Evolutionary conservation across 129 eudicot genomes (phyloP).

Genomic region (Chrysanthemum lavandulifolium): DNA sequence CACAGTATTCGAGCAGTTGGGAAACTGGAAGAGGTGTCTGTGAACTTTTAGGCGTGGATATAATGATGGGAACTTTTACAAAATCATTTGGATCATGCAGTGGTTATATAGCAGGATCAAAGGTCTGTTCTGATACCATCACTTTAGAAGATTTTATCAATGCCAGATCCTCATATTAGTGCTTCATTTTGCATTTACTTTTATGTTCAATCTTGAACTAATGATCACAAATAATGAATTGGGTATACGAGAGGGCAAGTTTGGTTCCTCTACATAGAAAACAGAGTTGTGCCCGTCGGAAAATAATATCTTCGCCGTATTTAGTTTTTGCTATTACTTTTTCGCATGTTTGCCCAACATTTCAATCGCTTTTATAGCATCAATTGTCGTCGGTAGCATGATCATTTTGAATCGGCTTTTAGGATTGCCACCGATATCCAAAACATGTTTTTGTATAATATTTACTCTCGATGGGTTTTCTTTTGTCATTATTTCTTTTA

Average conservation of each 20-base stretch:
- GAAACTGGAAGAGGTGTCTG: slow-evolving; percentile 94
- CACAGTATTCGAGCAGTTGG: slow-evolving; percentile 99
- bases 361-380: no score
- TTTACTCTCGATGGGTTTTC: no score
- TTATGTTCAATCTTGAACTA: no score
- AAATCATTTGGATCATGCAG: slow-evolving; percentile 99
- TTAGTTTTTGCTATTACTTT: no score
- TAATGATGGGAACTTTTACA: slow-evolving; percentile 99
- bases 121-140: slow-evolving; percentile 23
- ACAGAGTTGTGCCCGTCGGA: neutral
- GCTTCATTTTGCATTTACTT: neutral
- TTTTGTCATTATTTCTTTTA: no score
- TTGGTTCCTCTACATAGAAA: neutral
- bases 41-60: slow-evolving; percentile 91
- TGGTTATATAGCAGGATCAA: slow-evolving; percentile 97
- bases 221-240: neutral
- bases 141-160: neutral
- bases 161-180: neutral
- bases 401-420: no score
- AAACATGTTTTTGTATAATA: no score
- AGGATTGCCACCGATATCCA: no score
- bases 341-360: no score
- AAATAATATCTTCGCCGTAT: no score
- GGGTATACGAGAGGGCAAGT: neutral
- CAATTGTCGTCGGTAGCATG: no score